Percentiles rank a stretch among this genome's conserved stretches.
phyloP scores from a whole-genome alignment of 306 rosid species.

The Alnus glutinosa region DNA sequence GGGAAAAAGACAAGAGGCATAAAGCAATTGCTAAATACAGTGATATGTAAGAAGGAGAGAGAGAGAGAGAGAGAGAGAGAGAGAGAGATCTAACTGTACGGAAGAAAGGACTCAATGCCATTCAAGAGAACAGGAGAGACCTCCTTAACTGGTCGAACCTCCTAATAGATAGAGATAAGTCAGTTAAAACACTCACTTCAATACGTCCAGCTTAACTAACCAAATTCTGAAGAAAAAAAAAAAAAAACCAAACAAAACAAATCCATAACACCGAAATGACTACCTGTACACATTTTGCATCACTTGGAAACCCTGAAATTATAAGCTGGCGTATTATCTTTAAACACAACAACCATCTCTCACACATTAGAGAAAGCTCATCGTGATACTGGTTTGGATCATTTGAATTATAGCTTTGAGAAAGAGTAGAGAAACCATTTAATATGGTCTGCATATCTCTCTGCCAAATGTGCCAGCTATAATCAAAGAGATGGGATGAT shows the following conservation, averaged over 20 bases:
- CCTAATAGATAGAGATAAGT: constrained; percentile 51
- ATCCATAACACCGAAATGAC: constrained; percentile 17
- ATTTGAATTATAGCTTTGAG: constrained; percentile 63
- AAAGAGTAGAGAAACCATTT: constrained; percentile 73
- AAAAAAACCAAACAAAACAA: not conserved
- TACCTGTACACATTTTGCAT: constrained; percentile 89
- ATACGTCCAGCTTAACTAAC: not conserved
- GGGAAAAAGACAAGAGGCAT: not conserved
- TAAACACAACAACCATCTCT: constrained; percentile 90
- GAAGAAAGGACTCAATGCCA: constrained; percentile 87
- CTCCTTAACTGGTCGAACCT: constrained; percentile 89
- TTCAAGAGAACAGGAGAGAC: constrained; percentile 81
- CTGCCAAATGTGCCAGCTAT: constrained; percentile 97
- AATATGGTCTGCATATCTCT: constrained; percentile 77
- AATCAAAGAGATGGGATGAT: constrained; percentile 87
- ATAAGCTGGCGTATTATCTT: constrained; percentile 84
- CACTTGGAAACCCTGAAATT: constrained; percentile 89
- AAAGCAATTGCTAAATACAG: not conserved
- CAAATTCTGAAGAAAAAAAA: constrained; percentile 10
- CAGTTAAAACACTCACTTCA: constrained; percentile 8
- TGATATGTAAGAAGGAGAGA: not conserved
- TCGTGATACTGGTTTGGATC: constrained; percentile 61
- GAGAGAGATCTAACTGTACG: constrained; percentile 70
- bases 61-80: constrained; percentile 9
- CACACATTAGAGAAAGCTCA: constrained; percentile 80